Base-by-base conservation (phyloP, 176 grass and related monocot species). In the Raddia guianensis region DNA sequence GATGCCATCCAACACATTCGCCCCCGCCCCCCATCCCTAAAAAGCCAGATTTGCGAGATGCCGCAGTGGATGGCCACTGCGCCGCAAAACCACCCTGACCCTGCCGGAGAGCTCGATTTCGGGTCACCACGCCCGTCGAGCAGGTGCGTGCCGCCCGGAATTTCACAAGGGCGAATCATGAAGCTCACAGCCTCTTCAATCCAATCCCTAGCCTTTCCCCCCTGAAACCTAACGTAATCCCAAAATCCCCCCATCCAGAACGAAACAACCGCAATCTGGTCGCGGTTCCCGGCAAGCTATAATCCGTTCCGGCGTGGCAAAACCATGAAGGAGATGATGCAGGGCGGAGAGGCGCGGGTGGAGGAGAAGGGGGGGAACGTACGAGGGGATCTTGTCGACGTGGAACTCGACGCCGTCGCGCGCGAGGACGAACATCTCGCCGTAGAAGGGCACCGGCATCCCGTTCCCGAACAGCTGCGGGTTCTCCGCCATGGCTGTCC, bases 351-450 rank as follows among this genome's bases (percentile, higher is more conserved):
- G 37, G 37, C 37, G 5, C 6, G 5, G 4, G 8, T 32, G 34
- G 44, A 50, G 27, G 10, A 2, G 48, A 3, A 15, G 64, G 27
- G 66, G 53, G 15, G 75, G 21, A 27, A 81, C 66, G 67, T 33
- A 99, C 96, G 82, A 90, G 5, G 88, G 88, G 89, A 99, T 99
- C 89, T 99, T 99, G 84, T 99, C 88, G 90, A 99, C 84, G 82
- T 95, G 82, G 88, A 95, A 99, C 78, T 99, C 90, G 67, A 99
- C 92, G 82, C 96, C 96, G 49, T 93, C 96, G 66, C 96, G 86
- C 58, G 90, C 82, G 70, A 99, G 96, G 54, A 99, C 92, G 84
- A 95, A 99, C 78, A 93, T 70, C 90, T 99, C 96, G 58, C 84
- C 90, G 82, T 89, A 74, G 75, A 99, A 99, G 67, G 92, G 92